These are phyloP conservation scores for Fusarium nurragi DNA, from an alignment of 2,329 filamentous ascomycete genomes.

Conservation along the genomic window DNA sequence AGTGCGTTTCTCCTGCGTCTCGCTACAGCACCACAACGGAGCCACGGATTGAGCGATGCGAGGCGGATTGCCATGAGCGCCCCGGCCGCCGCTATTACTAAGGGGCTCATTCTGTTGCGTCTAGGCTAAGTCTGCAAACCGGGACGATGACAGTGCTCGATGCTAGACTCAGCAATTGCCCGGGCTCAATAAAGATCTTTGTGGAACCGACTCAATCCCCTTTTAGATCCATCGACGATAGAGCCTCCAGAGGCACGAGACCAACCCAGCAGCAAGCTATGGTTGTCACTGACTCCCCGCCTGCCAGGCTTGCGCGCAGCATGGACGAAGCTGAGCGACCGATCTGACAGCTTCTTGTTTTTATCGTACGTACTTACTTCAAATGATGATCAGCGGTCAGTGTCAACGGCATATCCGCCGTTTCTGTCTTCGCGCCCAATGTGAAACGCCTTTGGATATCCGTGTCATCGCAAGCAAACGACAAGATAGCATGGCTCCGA, in stretches of 20 bases:
- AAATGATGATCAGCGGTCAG: background rate
- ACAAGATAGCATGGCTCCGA: background rate
- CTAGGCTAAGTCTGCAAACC: background rate
- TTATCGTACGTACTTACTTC: background rate
- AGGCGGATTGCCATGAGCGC: constrained; percentile 6
- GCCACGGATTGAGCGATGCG: constrained; percentile 22
- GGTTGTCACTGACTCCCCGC: constrained; percentile 28
- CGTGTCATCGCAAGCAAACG: constrained; percentile 23
- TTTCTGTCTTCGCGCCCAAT: background rate
- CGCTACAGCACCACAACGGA: constrained; percentile 39
- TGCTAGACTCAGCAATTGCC: constrained; percentile 10
- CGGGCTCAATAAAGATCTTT: constrained; percentile 8
- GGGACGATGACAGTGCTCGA: constrained; percentile 9
- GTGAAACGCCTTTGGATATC: background rate
- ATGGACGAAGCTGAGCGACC: constrained; percentile 22
- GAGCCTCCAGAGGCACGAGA: constrained; percentile 20
- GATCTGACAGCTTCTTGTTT: constrained; percentile 3
- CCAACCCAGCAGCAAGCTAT: constrained; percentile 29
- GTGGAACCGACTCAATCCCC: constrained; percentile 27
- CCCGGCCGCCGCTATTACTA: background rate
- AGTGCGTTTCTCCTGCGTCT: constrained; percentile 43
- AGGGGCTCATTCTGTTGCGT: background rate
- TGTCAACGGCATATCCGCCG: background rate
- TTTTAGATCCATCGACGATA: constrained; percentile 6
- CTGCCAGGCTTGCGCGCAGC: constrained; percentile 19